Percentiles rank a stretch among this genome's conserved stretches.
These are phyloP conservation scores for Xylariaceae sp. DNA, from an alignment of 2,329 filamentous ascomycete species.

Conservation along the genomic window DNA sequence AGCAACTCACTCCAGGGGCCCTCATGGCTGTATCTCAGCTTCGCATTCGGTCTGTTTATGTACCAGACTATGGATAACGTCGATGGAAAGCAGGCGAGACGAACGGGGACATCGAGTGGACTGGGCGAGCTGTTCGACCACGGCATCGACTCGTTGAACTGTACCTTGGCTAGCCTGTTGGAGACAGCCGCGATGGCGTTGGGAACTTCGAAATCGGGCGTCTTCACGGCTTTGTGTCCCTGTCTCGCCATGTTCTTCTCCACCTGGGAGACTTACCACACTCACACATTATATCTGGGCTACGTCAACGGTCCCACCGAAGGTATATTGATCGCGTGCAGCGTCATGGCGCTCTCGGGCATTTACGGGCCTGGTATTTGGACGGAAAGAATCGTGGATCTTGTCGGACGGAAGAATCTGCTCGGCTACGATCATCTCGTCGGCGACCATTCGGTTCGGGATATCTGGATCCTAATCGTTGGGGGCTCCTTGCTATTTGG, in stretches of 20 bases:
- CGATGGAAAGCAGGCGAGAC: constrained; percentile 92
- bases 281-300: constrained; percentile 91
- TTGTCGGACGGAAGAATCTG: constrained; percentile 56
- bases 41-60: constrained; percentile 94
- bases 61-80: constrained; percentile 99
- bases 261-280: constrained; percentile 99
- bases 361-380: constrained; percentile 85
- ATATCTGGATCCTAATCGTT: constrained; percentile 79
- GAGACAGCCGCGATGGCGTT: constrained; percentile 92
- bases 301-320: constrained; percentile 97
- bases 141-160: constrained; percentile 97
- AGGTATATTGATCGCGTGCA: constrained; percentile 81
- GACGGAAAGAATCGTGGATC: constrained; percentile 66
- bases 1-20: constrained; percentile 54
- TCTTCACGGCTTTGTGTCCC: constrained; percentile 86
- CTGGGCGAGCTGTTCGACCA: constrained; percentile 97
- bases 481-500: constrained; percentile 59
- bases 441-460: constrained; percentile 69
- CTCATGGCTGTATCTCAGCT: constrained; percentile 91
- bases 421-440: constrained; percentile 54
- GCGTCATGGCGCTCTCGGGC: constrained; percentile 80
- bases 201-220: constrained; percentile 75
- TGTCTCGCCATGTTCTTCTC: constrained; percentile 99
- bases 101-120: constrained; percentile 90
- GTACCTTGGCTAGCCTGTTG: constrained; percentile 83